A percentile compares a stretch with the other conserved stretches of the same genome.
Conservation (phyloP, 2,329 filamentous ascomycete species). For the Alternaria triticimaculans region DNA sequence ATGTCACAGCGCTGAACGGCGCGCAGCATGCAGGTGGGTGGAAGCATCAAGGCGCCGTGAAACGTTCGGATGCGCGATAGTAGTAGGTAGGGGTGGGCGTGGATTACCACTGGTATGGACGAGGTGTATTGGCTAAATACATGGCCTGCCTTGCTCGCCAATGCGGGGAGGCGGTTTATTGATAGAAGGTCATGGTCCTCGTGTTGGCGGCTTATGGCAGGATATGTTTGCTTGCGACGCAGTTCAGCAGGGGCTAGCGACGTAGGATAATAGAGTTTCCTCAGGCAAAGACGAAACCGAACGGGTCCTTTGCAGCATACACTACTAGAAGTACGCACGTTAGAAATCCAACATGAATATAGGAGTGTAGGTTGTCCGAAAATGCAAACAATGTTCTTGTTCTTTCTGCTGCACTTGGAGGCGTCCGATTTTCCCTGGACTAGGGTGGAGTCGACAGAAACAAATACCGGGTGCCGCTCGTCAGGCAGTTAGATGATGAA, state of each 20-base stretch:
- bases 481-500: not conserved
- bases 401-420: not conserved
- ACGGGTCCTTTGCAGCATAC: not conserved
- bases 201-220: slow-evolving; percentile 2
- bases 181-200: slow-evolving; percentile 7
- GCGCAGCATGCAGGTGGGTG: slow-evolving; percentile 29
- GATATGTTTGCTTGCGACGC: slow-evolving; percentile 4
- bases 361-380: not conserved
- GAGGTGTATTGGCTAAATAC: slow-evolving; percentile 18
- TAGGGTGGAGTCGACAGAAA: not conserved
- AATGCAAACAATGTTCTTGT: not conserved
- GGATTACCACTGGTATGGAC: slow-evolving; percentile 10
- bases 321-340: not conserved
- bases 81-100: slow-evolving; percentile 12
- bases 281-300: not conserved
- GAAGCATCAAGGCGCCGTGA: slow-evolving; percentile 32
- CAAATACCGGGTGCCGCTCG: not conserved
- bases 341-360: not conserved
- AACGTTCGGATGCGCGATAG: slow-evolving; percentile 26
- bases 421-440: not conserved
- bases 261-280: not conserved
- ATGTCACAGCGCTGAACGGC: not conserved
- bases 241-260: not conserved
- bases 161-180: slow-evolving; percentile 4
- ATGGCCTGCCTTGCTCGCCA: not conserved